A percentile compares a stretch with the other conserved stretches of the same genome.
phyloP scores from a whole-genome alignment of 768 basidiomycete genomes.

The Hysterangium stoloniferum region DNA sequence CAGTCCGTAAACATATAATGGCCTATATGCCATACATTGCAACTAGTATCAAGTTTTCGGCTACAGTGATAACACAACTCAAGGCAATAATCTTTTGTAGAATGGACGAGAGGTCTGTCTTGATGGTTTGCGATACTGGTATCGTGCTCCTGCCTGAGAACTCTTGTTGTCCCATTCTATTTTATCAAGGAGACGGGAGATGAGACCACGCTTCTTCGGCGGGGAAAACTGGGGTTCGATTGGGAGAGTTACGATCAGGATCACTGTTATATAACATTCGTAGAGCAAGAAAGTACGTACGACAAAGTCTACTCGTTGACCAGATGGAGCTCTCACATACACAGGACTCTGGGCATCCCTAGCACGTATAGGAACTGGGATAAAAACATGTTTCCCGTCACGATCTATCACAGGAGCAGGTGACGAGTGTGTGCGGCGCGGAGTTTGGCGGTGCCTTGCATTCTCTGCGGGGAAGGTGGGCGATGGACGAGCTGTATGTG shows the following conservation, averaged over 20 bases:
- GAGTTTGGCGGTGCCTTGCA: not conserved
- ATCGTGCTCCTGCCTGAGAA: conserved; percentile 2
- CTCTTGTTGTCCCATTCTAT: conserved; percentile 9
- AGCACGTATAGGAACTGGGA: conserved; percentile 10
- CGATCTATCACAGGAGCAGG: not conserved
- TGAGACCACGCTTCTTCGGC: conserved; percentile 6
- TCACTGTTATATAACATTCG: not conserved
- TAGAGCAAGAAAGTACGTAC: not conserved
- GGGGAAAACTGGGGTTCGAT: conserved; percentile 7
- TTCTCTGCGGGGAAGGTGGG: not conserved
- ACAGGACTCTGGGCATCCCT: conserved; percentile 8
- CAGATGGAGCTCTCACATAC: conserved; percentile 6
- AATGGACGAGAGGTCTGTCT: conserved; percentile 1
- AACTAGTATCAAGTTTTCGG: too few species aligned
- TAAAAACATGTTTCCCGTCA: conserved; percentile 1
- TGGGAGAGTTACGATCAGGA: not conserved
- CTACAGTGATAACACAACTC: too few species aligned
- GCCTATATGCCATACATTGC: too few species aligned
- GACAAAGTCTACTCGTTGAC: conserved; percentile 11
- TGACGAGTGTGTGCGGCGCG: not conserved
- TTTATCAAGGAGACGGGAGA: conserved; percentile 3
- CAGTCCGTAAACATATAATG: too few species aligned
- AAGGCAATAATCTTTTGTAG: conserved; percentile 9
- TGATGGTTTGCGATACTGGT: conserved; percentile 3
- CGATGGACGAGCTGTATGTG: not conserved